Base-by-base conservation (phyloP, 768 basidiomycete genomes). In the Auriscalpium vulgare region DNA sequence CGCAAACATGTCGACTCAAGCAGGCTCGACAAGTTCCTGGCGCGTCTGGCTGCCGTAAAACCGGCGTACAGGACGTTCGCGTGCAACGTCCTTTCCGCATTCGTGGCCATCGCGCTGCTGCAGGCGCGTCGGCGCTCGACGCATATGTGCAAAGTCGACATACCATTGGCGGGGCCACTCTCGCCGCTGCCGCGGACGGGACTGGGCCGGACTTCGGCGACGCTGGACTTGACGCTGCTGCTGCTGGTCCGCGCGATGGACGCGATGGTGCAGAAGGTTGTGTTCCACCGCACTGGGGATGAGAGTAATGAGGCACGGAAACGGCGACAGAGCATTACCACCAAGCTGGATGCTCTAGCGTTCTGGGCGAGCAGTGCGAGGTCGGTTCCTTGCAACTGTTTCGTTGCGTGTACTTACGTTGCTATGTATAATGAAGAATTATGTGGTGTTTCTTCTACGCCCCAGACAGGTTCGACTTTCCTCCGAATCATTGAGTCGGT, bases 371-470 rank as follows among this genome's bases (percentile, higher is more conserved):
- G 82, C 62, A 87, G 86, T 57, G 84, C 87, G 36, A 82, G 88
- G 88, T 88, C 57, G 35, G 74, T 68, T 38, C 36, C 35, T 10
- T n/a, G 10, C 19, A 19, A 16, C 21, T n/a, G 19, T 19, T 8
- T 14, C 4, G 29, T 29, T 29, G 38, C 2, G 13, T 4, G 13
- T 7, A 2, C 11, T 9, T 14, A 50, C 17, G 38, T 34, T 10
- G 46, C n/a, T 8, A 36, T 40, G 56, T 23, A 23, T 45, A 54
- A 29, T 19, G 45, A 65, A 91, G 89, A 64, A 89, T 91, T 53
- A 90, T 91, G 87, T 91, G 89, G 89, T 90, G 88, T 62, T 91
- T 87, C 68, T 84, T 88, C 66, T 91, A 91, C 62, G 75, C 84
- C 63, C 87, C 88, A 4, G 73, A 80, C 59, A 80, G 85, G 87